These are phyloP conservation scores for Golubevia pallescens DNA, from an alignment of 1,284 basidiomycete genomes.

Conservation along the genomic window DNA sequence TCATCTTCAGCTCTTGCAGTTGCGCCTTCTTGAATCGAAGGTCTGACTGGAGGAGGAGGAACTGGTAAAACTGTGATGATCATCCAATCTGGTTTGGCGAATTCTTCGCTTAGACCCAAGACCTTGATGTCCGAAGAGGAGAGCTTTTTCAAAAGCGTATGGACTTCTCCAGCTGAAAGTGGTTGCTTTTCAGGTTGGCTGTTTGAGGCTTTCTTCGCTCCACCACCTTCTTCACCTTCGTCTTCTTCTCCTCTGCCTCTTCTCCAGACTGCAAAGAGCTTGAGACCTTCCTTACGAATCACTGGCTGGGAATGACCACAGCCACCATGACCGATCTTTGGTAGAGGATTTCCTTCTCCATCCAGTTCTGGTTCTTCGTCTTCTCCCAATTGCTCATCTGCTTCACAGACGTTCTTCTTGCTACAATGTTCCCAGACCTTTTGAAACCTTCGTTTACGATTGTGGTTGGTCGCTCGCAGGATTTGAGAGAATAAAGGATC, in stretches of 20 bases:
- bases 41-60: conserved; percentile 95
- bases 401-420: conserved; percentile 68
- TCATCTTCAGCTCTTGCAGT: conserved; percentile 97
- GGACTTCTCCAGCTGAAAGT: conserved; percentile 86
- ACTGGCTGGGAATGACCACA: conserved; percentile 91
- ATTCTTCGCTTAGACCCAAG: conserved; percentile 91
- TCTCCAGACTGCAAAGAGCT: conserved; percentile 95
- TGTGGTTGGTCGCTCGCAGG: conserved; percentile 43
- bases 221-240: conserved; percentile 67
- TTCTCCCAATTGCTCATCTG: conserved; percentile 73
- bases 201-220: not conserved
- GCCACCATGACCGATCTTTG: conserved; percentile 81
- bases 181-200: conserved; percentile 91
- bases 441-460: conserved; percentile 54
- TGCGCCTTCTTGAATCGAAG: conserved; percentile 95
- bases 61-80: conserved; percentile 97
- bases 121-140: conserved; percentile 85
- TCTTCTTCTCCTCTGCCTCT: conserved; percentile 85
- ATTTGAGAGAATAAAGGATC: conserved; percentile 56
- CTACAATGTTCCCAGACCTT: conserved; percentile 61
- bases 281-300: conserved; percentile 92
- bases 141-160: conserved; percentile 71
- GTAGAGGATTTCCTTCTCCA: conserved; percentile 66
- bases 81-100: conserved; percentile 99
- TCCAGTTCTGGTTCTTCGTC: conserved; percentile 65